Base-by-base conservation (phyloP, 2,329 filamentous ascomycete genomes). In the Aspergillus sp. region DNA sequence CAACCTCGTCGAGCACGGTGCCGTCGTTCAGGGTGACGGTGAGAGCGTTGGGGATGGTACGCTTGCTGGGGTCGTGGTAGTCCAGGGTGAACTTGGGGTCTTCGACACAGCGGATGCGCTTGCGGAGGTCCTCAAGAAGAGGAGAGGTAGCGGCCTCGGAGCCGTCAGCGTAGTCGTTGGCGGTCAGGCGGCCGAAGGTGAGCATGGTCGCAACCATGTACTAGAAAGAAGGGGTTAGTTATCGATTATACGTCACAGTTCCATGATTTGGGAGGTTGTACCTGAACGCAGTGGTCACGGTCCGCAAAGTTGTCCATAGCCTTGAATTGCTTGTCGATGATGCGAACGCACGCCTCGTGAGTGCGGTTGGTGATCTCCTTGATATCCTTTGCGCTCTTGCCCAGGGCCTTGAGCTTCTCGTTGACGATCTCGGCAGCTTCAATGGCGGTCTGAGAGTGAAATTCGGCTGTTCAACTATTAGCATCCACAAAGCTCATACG, bases 281-380 rank as follows among this genome's bases (percentile, higher is more conserved):
- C 80, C 82, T 98, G 95, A 67, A 99, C 93, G 81, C 95, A 99
- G 85, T 99, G 95, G 79, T 99, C 95, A 72, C 95, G 92, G 80
- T 99, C 95, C 72, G 95, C 95, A 73, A 98, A 99, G 87, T 99
- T 99, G 83, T 97, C 93, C 91, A 99, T 96, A 68, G 93, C 88
- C 85, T 97, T 98, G 85, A 96, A 96, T 81, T 99, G 95, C 85
- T 99, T 99, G 85, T 99, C 95, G 71, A 99, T 99, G 80, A 99
- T 99, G 71, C 95, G 92, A 74, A 99, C 86, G 81, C 95, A 98
- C 58, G 95, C 95, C 80, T 99, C 95, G 81, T 99, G 95, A 8
- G 95, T 99, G 69, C 95, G 89, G 86, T 93, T 96, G 67, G 89
- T 92, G 70, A 99, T 86, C 61, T 85, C 84, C 81, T 96, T 93